Evolutionary conservation across 495 filamentous ascomycete genomes (phyloP).

Genomic region (Rhypophila decipiens): DNA sequence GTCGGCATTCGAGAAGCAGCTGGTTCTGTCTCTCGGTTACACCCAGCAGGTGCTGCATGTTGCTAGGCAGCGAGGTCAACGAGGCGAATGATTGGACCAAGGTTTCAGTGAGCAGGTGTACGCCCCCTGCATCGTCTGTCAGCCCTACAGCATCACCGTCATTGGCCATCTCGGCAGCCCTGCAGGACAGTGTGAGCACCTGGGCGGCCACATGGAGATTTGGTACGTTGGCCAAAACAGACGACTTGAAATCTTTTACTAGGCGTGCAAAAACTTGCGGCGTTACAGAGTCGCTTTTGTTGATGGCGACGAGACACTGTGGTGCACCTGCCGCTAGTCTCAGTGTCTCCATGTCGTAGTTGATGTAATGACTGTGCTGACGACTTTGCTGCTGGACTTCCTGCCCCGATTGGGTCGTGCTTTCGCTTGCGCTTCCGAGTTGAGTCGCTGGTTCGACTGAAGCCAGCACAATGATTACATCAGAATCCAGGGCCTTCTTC

Average conservation of each 20-base stretch:
- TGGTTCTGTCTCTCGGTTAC: constrained; percentile 85
- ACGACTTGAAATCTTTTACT: constrained; percentile 23
- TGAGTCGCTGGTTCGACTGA: constrained; percentile 53
- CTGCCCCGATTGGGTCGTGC: too few relatives aligned
- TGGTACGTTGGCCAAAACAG: constrained; percentile 24
- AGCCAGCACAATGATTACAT: constrained; percentile 77
- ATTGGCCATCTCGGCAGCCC: constrained; percentile 16
- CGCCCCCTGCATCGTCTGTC: constrained; percentile 52
- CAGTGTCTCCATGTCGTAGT: constrained; percentile 43
- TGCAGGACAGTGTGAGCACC: constrained; percentile 62
- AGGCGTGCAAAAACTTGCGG: constrained; percentile 19
- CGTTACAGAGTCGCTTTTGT: constrained; percentile 67
- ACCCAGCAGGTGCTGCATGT: constrained; percentile 74
- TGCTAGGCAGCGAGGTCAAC: constrained; percentile 59
- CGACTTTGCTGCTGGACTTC: too few relatives aligned
- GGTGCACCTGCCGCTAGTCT: constrained; percentile 45
- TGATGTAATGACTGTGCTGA: constrained; percentile 29
- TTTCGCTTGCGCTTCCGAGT: constrained; percentile 17
- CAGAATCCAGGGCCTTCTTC: constrained; percentile 71
- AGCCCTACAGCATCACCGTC: constrained; percentile 12
- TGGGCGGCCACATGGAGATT: constrained; percentile 18
- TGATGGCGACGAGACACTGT: constrained; percentile 65
- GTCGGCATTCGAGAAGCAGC: constrained; percentile 65
- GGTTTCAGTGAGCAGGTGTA: constrained; percentile 61
- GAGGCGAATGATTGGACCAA: constrained; percentile 62